phyloP scores from a whole-genome alignment of 2,329 filamentous ascomycete genomes.

The Chrysoporthe deuterocubensis region DNA sequence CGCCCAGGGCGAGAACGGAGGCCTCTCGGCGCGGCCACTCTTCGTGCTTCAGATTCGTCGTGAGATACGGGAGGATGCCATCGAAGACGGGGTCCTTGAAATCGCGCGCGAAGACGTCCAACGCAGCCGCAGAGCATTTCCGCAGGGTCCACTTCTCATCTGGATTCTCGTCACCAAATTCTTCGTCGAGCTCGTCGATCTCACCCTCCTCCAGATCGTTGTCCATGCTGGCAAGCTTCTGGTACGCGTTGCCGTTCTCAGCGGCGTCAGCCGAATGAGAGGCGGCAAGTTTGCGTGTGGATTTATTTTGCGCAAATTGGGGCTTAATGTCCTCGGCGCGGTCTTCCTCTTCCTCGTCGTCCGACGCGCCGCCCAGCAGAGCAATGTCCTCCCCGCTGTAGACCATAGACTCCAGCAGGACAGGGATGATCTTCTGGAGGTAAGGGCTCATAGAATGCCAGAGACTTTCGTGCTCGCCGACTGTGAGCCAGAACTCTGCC shows the following conservation, averaged over 20 bases:
- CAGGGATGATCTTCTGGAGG: conserved; percentile 83
- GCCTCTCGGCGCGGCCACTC: conserved; percentile 95
- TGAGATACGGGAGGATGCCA: conserved; percentile 89
- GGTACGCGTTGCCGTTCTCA: conserved; percentile 59
- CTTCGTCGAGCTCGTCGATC: conserved; percentile 73
- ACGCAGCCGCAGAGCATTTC: conserved; percentile 93
- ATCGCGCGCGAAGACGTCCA: conserved; percentile 91
- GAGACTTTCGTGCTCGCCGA: conserved; percentile 83
- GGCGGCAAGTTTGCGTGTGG: conserved; percentile 59
- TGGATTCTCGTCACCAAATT: conserved; percentile 78
- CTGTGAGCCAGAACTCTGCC: conserved; percentile 95
- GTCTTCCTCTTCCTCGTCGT: conserved; percentile 92
- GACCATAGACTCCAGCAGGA: conserved; percentile 92
- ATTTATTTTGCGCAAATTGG: conserved; percentile 75
- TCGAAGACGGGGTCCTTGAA: conserved; percentile 89
- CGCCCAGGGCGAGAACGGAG: conserved; percentile 89
- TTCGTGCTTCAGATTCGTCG: conserved; percentile 81
- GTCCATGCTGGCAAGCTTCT: conserved; percentile 63
- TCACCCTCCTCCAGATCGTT: conserved; percentile 88
- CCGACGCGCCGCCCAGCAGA: conserved; percentile 78
- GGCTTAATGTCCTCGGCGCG: conserved; percentile 90
- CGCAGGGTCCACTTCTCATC: conserved; percentile 94
- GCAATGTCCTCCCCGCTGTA: conserved; percentile 94
- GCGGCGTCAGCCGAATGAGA: conserved; percentile 54
- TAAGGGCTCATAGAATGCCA: conserved; percentile 78